phyloP scores from a whole-genome alignment of 1,284 basidiomycete species.

The Rhodotorula sp. region DNA sequence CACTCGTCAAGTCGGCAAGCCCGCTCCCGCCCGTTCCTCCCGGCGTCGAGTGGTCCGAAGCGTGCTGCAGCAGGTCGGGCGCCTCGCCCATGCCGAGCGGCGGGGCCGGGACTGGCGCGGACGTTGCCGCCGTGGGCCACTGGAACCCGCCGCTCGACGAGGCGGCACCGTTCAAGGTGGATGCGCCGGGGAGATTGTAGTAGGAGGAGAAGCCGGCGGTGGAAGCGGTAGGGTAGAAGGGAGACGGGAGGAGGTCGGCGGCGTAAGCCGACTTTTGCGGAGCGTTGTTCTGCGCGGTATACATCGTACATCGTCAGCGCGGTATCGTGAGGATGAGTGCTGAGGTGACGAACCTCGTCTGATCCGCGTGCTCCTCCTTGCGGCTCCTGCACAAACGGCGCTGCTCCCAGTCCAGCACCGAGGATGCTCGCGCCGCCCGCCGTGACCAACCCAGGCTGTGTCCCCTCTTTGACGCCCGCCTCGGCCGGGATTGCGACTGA shows the following conservation, averaged over 20 bases:
- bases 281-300: slow-evolving; percentile 7
- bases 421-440: slow-evolving; percentile 21
- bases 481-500: slow-evolving; percentile 27
- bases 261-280: slow-evolving; percentile 25
- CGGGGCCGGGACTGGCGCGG: slow-evolving; percentile 1
- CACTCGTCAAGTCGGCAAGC: slow-evolving; percentile 2
- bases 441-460: slow-evolving; percentile 21
- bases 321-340: too few species aligned
- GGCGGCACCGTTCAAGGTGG: not conserved
- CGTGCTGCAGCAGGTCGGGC: slow-evolving; percentile 6
- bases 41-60: not conserved
- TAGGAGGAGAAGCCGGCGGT: not conserved
- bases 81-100: slow-evolving; percentile 11
- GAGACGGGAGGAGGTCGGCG: slow-evolving; percentile 35
- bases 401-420: slow-evolving; percentile 9
- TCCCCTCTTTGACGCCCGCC: not conserved
- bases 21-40: not conserved
- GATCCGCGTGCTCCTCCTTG: not conserved
- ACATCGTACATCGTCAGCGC: not conserved
- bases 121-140: not conserved
- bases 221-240: slow-evolving; percentile 18
- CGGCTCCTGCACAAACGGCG: not conserved
- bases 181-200: not conserved
- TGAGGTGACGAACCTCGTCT: slow-evolving; percentile 11
- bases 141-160: not conserved